phyloP scores from a whole-genome alignment of 2,329 filamentous ascomycete genomes.

The Pyricularia pennisetigena region DNA sequence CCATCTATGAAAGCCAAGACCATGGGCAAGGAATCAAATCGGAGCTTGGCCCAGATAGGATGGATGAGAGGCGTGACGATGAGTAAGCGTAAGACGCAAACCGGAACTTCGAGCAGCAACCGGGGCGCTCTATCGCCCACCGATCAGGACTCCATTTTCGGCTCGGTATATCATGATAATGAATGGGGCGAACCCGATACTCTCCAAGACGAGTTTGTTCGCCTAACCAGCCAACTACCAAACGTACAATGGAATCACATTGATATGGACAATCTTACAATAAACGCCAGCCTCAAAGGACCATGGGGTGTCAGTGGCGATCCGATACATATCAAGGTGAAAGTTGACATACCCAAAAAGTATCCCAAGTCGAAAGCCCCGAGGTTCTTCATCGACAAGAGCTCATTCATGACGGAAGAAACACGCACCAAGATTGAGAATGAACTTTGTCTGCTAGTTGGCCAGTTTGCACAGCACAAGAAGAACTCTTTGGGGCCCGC shows the following conservation, averaged over 20 bases:
- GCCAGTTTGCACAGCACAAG: slow-evolving; percentile 43
- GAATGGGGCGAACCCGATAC: slow-evolving; percentile 53
- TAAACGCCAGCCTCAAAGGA: slow-evolving; percentile 53
- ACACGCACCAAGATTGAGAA: slow-evolving; percentile 41
- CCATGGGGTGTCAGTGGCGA: slow-evolving; percentile 51
- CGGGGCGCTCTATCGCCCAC: neutral
- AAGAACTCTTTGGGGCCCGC: slow-evolving; percentile 54
- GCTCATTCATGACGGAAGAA: slow-evolving; percentile 49
- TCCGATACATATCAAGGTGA: slow-evolving; percentile 52
- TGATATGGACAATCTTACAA: slow-evolving; percentile 49
- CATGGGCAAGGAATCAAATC: slow-evolving; percentile 29
- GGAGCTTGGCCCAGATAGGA: slow-evolving; percentile 48
- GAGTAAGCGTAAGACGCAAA: slow-evolving; percentile 38
- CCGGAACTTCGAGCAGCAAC: neutral
- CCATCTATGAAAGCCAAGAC: slow-evolving; percentile 50
- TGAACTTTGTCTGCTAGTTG: slow-evolving; percentile 47
- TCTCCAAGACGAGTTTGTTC: slow-evolving; percentile 55
- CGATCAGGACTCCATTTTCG: slow-evolving; percentile 28
- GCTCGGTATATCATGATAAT: slow-evolving; percentile 39
- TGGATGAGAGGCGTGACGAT: slow-evolving; percentile 64
- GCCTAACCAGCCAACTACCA: slow-evolving; percentile 50
- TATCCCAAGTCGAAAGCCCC: slow-evolving; percentile 51
- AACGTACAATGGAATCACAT: slow-evolving; percentile 57
- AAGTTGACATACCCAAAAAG: slow-evolving; percentile 45
- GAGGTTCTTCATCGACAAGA: slow-evolving; percentile 51